A percentile compares a stretch with the other conserved stretches of the same genome.
Evolutionary conservation across 345 rosid genomes (phyloP).

Genomic region (Camelina laxa): DNA sequence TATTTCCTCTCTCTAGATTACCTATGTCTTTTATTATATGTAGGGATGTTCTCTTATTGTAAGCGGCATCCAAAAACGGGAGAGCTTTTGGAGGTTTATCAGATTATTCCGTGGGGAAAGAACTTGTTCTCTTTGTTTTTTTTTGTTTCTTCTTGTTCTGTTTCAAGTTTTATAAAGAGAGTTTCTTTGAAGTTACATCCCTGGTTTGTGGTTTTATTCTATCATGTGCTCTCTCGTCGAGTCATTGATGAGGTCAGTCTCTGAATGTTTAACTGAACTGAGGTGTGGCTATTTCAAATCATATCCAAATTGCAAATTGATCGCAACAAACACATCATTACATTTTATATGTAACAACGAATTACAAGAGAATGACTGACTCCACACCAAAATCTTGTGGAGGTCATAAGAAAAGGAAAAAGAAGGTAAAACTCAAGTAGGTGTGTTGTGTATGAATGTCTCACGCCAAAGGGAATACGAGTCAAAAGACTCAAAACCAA

Average conservation of each 20-base stretch:
- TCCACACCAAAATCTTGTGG: slow-evolving; percentile 33
- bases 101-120: too few relatives aligned
- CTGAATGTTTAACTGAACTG: slow-evolving; percentile 15
- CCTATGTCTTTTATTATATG: too few relatives aligned
- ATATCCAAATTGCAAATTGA: slow-evolving; percentile 3
- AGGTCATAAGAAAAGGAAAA: neutral
- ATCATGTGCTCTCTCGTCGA: neutral
- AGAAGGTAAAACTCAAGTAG: neutral
- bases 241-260: slow-evolving; percentile 1
- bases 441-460: neutral
- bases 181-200: too few relatives aligned
- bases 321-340: slow-evolving; percentile 24
- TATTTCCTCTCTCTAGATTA: too few relatives aligned
- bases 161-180: too few relatives aligned
- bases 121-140: too few relatives aligned
- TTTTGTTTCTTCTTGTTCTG: too few relatives aligned
- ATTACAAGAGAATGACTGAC: slow-evolving; percentile 17
- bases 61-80: too few relatives aligned
- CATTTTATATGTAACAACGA: slow-evolving; percentile 30
- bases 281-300: slow-evolving; percentile 6
- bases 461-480: slow-evolving; percentile 25
- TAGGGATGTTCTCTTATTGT: too few relatives aligned
- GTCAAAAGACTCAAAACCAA: slow-evolving; percentile 17
- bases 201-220: too few relatives aligned
- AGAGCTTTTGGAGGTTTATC: too few relatives aligned